These are phyloP conservation scores for Carex scoparia DNA, from an alignment of 176 grass and related monocot species.

Conservation along the genomic window DNA sequence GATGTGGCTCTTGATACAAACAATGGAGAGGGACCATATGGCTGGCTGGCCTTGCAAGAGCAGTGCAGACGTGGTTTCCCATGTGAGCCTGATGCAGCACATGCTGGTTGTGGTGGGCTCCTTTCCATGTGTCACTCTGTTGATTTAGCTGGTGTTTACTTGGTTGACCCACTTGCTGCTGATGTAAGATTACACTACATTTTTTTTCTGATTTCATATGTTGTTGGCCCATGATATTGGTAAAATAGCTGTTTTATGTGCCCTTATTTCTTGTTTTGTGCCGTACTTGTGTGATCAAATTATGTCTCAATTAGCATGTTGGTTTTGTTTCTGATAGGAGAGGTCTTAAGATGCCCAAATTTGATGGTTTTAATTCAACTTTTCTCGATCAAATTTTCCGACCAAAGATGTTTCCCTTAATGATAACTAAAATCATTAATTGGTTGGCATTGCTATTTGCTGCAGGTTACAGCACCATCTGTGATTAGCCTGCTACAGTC, in stretches of 20 bases:
- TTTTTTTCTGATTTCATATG: not conserved
- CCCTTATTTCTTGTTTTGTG: not conserved
- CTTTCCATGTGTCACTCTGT: conserved; percentile 82
- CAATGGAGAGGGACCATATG: conserved; percentile 78
- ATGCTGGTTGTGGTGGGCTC: conserved; percentile 94
- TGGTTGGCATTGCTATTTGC: conserved; percentile 27
- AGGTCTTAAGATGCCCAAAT: not conserved
- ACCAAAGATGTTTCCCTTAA: not conserved
- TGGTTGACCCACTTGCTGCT: conserved; percentile 89
- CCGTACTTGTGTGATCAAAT: not conserved
- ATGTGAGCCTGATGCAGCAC: conserved; percentile 84
- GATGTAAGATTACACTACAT: conserved; percentile 49
- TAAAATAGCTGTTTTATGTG: not conserved
- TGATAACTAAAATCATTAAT: not conserved
- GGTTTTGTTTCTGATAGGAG: not conserved
- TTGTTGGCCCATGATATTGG: not conserved
- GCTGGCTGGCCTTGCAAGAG: conserved; percentile 84
- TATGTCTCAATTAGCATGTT: not conserved
- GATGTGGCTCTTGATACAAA: conserved; percentile 84
- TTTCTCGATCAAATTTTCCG: not conserved
- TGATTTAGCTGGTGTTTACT: conserved; percentile 84
- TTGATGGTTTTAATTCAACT: not conserved
- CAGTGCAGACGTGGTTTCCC: conserved; percentile 74
- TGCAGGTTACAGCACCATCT: conserved; percentile 71
- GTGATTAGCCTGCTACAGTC: conserved; percentile 86